A percentile compares a stretch with the other conserved stretches of the same genome.
phyloP scores from a whole-genome alignment of 2,329 filamentous ascomycete genomes.

The Dactylellina sp. region DNA sequence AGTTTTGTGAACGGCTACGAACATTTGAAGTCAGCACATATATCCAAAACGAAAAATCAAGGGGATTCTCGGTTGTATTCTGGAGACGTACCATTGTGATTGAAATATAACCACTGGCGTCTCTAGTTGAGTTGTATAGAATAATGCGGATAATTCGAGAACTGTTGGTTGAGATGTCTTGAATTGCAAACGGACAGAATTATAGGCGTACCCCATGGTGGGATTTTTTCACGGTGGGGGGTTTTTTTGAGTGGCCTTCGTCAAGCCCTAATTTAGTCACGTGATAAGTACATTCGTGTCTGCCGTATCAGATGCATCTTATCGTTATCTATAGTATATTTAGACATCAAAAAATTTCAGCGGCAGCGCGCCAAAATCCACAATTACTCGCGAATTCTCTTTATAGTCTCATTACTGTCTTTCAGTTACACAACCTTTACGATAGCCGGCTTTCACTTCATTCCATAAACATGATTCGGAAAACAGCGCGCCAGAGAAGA shows the following conservation, averaged over 20 bases:
- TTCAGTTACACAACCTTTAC: too few species aligned
- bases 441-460: not conserved
- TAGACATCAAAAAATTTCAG: conserved; percentile 11
- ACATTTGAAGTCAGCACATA: conserved; percentile 8
- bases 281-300: conserved; percentile 1
- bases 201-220: too few species aligned
- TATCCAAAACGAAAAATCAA: not conserved
- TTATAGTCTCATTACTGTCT: too few species aligned
- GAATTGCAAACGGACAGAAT: too few species aligned
- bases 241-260: conserved; percentile 9
- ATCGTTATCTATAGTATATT: not conserved
- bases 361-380: not conserved
- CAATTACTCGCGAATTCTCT: too few species aligned
- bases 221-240: not conserved
- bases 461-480: conserved; percentile 68
- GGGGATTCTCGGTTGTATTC: not conserved
- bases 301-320: conserved; percentile 6
- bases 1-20: conserved; percentile 88
- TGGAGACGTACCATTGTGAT: conserved; percentile 34
- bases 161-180: not conserved
- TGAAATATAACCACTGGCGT: not conserved
- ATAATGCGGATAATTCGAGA: not conserved
- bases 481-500: conserved; percentile 75
- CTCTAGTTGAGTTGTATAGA: not conserved
- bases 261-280: conserved; percentile 41